phyloP scores from a whole-genome alignment of 371 early-diverging fungal species.

The Mortierella sp. region DNA sequence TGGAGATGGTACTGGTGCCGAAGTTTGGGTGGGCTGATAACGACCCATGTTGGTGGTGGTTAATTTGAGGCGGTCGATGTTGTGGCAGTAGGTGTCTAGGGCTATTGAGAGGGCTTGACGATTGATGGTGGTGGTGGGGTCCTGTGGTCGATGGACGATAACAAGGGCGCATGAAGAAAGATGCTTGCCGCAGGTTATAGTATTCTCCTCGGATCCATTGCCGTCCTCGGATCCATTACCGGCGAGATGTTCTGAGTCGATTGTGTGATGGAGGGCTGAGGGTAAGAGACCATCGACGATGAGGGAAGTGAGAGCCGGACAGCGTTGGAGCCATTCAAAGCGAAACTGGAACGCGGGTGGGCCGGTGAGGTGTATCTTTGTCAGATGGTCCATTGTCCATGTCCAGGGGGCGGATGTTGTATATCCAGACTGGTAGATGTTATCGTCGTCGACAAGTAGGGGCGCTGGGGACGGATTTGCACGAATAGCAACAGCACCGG shows the following conservation, averaged over 20 bases:
- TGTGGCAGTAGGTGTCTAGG: slow-evolving; percentile 18
- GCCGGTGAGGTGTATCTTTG: slow-evolving; percentile 13
- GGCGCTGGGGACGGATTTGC: not conserved
- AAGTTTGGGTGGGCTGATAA: not conserved
- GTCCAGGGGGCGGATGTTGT: not conserved
- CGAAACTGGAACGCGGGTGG: slow-evolving; percentile 14
- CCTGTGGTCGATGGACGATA: not conserved
- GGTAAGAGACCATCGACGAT: slow-evolving; percentile 13
- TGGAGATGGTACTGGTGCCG: not conserved
- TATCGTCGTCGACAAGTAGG: not conserved
- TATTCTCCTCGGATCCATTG: not conserved
- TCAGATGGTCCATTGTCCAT: slow-evolving; percentile 22
- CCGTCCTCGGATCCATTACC: not conserved
- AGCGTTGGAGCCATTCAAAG: slow-evolving; percentile 24
- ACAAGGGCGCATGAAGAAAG: slow-evolving; percentile 7
- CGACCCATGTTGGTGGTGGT: not conserved
- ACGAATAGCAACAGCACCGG: not conserved
- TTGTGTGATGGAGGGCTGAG: not conserved
- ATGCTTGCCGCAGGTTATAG: not conserved
- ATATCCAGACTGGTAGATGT: not conserved
- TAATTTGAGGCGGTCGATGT: slow-evolving; percentile 9
- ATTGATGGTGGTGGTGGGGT: not conserved
- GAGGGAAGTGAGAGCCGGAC: not conserved
- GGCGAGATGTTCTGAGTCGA: not conserved
- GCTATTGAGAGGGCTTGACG: not conserved